Base-by-base conservation (phyloP, 2,329 filamentous ascomycete species). In the Paecilomyces fulvus region DNA sequence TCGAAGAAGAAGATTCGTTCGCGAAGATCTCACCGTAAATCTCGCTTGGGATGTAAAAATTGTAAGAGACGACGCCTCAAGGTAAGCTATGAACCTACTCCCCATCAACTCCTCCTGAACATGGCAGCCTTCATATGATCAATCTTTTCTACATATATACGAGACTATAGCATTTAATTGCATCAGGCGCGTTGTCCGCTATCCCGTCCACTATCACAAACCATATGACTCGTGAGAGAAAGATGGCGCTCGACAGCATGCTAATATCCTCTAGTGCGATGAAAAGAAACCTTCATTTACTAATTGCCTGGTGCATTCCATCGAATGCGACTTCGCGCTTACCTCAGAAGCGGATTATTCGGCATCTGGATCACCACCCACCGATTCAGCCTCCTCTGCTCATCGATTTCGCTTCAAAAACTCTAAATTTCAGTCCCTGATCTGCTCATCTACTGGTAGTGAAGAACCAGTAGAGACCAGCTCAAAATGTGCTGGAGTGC, bases 41-140 rank as follows among this genome's bases (percentile, higher is more conserved):
- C 70, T 8, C 65, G 69, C 0, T 52, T 60, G 12, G 70, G 70
- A 3, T 73, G 70, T 55, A 55, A 52, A 10, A 69, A 67, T 51
- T 73, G 70, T 52, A 72, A 73, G 56, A 63, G 58, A 54, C 59
- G 70, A 6, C 67, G 70, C 12, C 64, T 73, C 8, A 73, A 73
- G 60, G 70, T 72, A 51, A 62, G 66, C 59, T 9, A 14, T 43
- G 10, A 20, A 51, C 10, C 25, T n/a, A 14, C 8, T 43, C 17
- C 37, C 33, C 33, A 37, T 37, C 12, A 3, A 37, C 5, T 12
- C 8, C 7, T 9, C n/a, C 33, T 43, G 33, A 43, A 9, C 5
- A 43, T 1, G 5, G 17, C 3, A 17, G 7, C 17, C n/a, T 43
- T 5, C n/a, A 43, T 20, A 17, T 43, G n/a, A 8, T 43, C 33